Percentiles rank a stretch among this genome's conserved stretches.
phyloP scores from a whole-genome alignment of 176 grass and related monocot genomes.

The Oryza longistaminata region DNA sequence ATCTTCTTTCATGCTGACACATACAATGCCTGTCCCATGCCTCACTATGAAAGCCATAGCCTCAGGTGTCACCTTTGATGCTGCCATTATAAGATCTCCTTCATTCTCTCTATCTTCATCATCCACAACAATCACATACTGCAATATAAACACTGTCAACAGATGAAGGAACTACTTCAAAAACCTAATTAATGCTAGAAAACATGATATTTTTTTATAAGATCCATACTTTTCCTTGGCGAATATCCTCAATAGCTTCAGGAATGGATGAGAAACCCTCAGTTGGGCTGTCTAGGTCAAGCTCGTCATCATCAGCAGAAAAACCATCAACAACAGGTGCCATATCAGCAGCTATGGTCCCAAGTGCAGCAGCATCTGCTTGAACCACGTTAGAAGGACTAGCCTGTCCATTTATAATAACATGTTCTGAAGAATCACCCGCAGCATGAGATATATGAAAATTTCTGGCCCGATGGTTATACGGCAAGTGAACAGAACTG shows the following conservation, averaged over 20 bases:
- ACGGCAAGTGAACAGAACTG: slow-evolving; percentile 17
- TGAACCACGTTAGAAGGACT: slow-evolving; percentile 34
- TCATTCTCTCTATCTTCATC: slow-evolving; percentile 96
- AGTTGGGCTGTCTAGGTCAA: slow-evolving; percentile 81
- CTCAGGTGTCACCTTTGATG: slow-evolving; percentile 87
- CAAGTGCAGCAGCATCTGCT: slow-evolving; percentile 54
- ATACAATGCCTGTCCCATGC: slow-evolving; percentile 92
- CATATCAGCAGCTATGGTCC: slow-evolving; percentile 67
- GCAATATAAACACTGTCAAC: slow-evolving; percentile 31
- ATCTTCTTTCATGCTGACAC: slow-evolving; percentile 98
- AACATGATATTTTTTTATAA: slow-evolving; percentile 14
- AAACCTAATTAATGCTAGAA: slow-evolving; percentile 5
- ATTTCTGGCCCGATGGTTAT: slow-evolving; percentile 26
- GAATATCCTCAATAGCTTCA: slow-evolving; percentile 90
- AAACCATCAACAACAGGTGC: slow-evolving; percentile 56
- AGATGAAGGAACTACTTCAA: background rate
- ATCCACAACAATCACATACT: slow-evolving; percentile 95
- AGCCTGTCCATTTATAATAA: slow-evolving; percentile 36
- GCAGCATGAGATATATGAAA: slow-evolving; percentile 37
- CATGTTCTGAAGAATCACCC: slow-evolving; percentile 15
- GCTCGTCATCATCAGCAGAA: slow-evolving; percentile 59
- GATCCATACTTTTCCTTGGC: slow-evolving; percentile 69
- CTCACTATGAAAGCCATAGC: slow-evolving; percentile 91
- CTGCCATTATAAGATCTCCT: slow-evolving; percentile 99
- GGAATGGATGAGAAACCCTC: slow-evolving; percentile 82